phyloP scores from a whole-genome alignment of 2,329 filamentous ascomycete species.

The Cryphonectria carpinicola region DNA sequence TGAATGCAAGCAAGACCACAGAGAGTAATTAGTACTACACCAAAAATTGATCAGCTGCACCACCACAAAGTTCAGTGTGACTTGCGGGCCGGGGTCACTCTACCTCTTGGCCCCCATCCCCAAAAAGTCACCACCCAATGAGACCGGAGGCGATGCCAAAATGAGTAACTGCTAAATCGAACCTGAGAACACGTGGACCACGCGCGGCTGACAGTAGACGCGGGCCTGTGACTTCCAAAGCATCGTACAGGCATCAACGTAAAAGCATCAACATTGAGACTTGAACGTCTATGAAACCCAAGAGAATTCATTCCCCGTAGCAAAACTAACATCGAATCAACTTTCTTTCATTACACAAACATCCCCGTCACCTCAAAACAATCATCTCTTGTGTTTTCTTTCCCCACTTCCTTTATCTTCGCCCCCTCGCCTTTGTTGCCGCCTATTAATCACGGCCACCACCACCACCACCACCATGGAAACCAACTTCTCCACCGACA shows the following conservation, averaged over 20 bases:
- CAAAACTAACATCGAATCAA: too few species aligned
- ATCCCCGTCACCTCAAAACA: not conserved
- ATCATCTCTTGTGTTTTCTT: not conserved
- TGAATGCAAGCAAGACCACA: not conserved
- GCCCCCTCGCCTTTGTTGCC: not conserved
- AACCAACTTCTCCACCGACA: constrained; percentile 10
- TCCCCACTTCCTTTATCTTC: too few species aligned
- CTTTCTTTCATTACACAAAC: not conserved
- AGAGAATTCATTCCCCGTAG: not conserved
- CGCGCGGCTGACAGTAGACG: not conserved
- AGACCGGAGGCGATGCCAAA: constrained; percentile 7
- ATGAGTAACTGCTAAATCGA: not conserved
- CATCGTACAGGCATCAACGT: not conserved
- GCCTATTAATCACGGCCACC: too few species aligned
- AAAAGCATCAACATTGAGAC: too few species aligned
- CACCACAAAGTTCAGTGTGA: not conserved
- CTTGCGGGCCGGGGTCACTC: not conserved
- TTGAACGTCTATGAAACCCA: not conserved
- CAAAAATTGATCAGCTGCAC: not conserved
- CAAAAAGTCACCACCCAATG: not conserved
- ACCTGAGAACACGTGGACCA: not conserved
- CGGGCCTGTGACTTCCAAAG: not conserved
- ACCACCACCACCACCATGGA: not conserved
- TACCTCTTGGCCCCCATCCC: not conserved
- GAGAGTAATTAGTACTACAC: not conserved